Percentiles rank a stretch among this genome's conserved stretches.
phyloP scores from a whole-genome alignment of 495 filamentous ascomycete genomes.

The Trichoderma parareesei region DNA sequence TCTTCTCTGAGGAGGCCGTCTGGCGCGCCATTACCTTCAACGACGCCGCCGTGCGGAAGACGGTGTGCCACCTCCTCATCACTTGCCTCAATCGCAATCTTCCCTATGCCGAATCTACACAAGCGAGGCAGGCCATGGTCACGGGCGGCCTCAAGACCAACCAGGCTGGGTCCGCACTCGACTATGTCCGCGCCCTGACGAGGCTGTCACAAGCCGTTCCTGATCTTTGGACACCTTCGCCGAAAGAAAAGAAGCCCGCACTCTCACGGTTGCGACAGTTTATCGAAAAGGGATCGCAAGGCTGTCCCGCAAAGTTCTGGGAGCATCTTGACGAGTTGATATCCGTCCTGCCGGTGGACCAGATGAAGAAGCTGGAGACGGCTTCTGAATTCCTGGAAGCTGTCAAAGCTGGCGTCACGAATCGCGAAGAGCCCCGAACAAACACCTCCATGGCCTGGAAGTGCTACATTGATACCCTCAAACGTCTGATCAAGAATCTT shows the following conservation, averaged over 20 bases:
- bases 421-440: conserved; percentile 61
- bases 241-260: conserved; percentile 52
- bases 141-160: conserved; percentile 56
- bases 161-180: conserved; percentile 65
- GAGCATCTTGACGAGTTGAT: conserved; percentile 52
- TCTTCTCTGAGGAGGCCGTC: conserved; percentile 55
- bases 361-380: neutral
- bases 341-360: conserved; percentile 46
- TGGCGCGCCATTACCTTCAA: conserved; percentile 65
- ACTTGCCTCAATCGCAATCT: conserved; percentile 46
- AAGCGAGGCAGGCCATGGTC: conserved; percentile 59
- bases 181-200: conserved; percentile 56
- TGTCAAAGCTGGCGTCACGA: conserved; percentile 58
- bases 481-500: conserved; percentile 34
- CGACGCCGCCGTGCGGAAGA: conserved; percentile 64
- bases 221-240: conserved; percentile 51
- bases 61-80: conserved; percentile 60
- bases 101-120: conserved; percentile 37
- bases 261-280: conserved; percentile 59
- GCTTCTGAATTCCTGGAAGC: conserved; percentile 52
- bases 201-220: conserved; percentile 54
- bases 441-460: conserved; percentile 63
- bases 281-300: conserved; percentile 77
- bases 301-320: conserved; percentile 65
- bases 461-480: conserved; percentile 55